Base-by-base conservation (phyloP, 2,329 filamentous ascomycete species). In the Clonostachys byssicola region DNA sequence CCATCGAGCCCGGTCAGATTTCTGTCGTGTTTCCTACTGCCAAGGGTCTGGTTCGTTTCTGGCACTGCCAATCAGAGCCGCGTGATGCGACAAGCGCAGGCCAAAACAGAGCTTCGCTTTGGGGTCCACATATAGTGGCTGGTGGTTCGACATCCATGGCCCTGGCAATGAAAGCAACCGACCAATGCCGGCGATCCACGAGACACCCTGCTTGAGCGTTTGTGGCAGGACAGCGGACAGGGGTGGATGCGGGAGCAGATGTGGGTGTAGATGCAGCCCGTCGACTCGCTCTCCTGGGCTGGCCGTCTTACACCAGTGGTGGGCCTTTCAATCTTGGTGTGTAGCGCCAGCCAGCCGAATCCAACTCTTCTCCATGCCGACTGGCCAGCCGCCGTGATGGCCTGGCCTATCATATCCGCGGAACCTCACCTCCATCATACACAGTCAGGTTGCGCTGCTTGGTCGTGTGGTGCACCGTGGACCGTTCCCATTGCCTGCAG, bases 201-300 rank as follows among this genome's bases (percentile, higher is more conserved):
- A 54, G 57, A 59, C 58, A 57, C 54, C 43, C 49, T 34, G 51
- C 49, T 44, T 48, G 45, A 47, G 46, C 52, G 49, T 57, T 53
- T 57, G 63, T 56, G 58, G 62, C 60, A 60, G 56, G 23, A 30
- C 23, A 45, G 51, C 10, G 39, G 34, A 30, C 36, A 35, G 14
- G 17, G 17, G 20, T 20, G n/a, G 23, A 12, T 42, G 6, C 6
- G 12, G 38, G 40, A 30, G 23, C 23, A 30, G 23, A 30, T 30
- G 23, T 30, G 23, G 23, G 23, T 30, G 23, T 30, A 30, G 23
- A 30, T 30, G 23, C 23, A 30, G 23, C 23, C 47, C 65, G 73
- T 72, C 66, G 63, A 72, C 67, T 73, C 66, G 66, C 64, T 64
- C 58, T 58, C 23, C 56, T 56, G 57, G 54, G 52, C 54, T 56